A percentile compares a stretch with the other conserved stretches of the same genome.
phyloP scores from a whole-genome alignment of 345 rosid species.

The Hibiscus mutabilis region DNA sequence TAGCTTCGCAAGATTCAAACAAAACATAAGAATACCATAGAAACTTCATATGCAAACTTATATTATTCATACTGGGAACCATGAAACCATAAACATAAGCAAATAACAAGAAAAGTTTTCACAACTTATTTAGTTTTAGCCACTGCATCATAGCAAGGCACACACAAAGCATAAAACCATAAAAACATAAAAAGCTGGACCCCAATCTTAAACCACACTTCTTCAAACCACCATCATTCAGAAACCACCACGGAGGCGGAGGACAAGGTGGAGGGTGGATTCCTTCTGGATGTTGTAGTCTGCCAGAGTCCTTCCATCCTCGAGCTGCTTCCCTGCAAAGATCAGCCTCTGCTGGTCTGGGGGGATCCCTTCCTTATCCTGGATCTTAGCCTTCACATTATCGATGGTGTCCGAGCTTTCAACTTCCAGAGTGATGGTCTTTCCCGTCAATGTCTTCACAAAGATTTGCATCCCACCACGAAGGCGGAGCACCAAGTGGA shows the following conservation, averaged over 20 bases:
- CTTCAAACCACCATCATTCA: background rate
- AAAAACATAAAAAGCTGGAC: no score
- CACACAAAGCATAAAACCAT: background rate
- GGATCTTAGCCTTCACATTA: background rate
- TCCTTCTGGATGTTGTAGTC: background rate
- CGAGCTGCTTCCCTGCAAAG: background rate
- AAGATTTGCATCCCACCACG: background rate
- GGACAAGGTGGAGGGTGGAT: background rate
- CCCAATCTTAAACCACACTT: background rate
- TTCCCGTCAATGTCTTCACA: background rate
- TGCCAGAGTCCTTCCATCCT: background rate
- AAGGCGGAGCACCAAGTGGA: background rate
- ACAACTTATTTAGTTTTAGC: background rate
- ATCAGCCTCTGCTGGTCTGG: background rate
- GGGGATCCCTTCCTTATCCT: background rate
- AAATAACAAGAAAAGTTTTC: background rate
- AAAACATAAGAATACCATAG: background rate
- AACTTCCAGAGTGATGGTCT: background rate
- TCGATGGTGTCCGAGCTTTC: background rate
- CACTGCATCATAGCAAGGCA: background rate
- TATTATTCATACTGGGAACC: background rate
- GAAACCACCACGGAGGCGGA: background rate
- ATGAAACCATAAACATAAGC: background rate
- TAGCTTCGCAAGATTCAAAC: no score
- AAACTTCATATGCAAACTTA: background rate